phyloP scores from a whole-genome alignment of 768 basidiomycete species.

The Russula dissimulans region DNA sequence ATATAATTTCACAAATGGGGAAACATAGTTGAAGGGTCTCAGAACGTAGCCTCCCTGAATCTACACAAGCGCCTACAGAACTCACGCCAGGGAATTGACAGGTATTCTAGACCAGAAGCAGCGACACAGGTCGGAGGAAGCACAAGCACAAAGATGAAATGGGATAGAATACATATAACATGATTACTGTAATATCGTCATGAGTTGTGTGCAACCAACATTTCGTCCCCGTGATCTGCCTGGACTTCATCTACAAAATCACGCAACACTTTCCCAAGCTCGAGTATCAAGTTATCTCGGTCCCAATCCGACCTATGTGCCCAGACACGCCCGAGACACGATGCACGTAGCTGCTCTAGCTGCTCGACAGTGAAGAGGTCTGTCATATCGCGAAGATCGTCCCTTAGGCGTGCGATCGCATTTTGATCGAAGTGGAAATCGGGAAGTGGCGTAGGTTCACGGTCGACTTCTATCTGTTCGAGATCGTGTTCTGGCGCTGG shows the following conservation, averaged over 20 bases:
- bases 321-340: slow-evolving; percentile 77
- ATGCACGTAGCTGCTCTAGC: slow-evolving; percentile 88
- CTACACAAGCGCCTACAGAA: not conserved
- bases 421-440: slow-evolving; percentile 60
- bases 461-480: slow-evolving; percentile 44
- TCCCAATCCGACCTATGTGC: slow-evolving; percentile 76
- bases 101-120: not conserved
- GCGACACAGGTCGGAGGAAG: slow-evolving; percentile 1
- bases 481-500: slow-evolving; percentile 22
- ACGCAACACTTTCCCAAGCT: slow-evolving; percentile 46
- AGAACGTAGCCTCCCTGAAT: not conserved
- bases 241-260: slow-evolving; percentile 61
- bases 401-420: slow-evolving; percentile 40
- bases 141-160: not conserved
- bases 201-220: not conserved
- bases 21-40: not conserved
- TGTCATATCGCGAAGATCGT: slow-evolving; percentile 47
- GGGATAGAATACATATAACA: slow-evolving; percentile 15
- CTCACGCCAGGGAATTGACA: not conserved
- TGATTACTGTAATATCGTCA: not conserved
- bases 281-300: slow-evolving; percentile 51
- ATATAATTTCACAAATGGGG: slow-evolving; percentile 4
- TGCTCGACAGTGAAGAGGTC: slow-evolving; percentile 67
- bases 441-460: slow-evolving; percentile 62
- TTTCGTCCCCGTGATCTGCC: slow-evolving; percentile 19